Base-by-base conservation (phyloP, 345 rosid genomes). In the Cardamine resedifolia region DNA sequence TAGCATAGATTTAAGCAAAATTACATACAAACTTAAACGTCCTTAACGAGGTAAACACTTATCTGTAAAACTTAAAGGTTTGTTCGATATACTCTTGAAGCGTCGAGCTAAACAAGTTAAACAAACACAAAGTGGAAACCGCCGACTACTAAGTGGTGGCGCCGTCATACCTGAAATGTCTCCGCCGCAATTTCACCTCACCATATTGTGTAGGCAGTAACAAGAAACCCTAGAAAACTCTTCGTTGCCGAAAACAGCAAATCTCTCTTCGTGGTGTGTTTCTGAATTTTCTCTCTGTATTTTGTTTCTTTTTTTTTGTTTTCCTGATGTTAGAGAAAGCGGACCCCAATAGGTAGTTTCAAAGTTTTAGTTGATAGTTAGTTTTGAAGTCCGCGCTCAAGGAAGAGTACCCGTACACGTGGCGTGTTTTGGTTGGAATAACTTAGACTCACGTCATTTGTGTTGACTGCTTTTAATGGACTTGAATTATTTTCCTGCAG, bases 381-480 rank as follows among this genome's bases (percentile, higher is more conserved):
- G 85, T 77, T 84, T 81, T 84, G 75, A 73, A 78, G 82, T 81
- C 87, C 85, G 79, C 55, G 50, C 65, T 26, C 19, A 15, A 45
- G 77, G 75, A 64, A 24, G 56, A 77, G 61, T 73, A 28, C n/a
- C 3, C 28, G 18, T 8, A 47, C 74, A 72, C 83, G 80, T 81
- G 87, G 78, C 79, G 47, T 66, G 34, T 30, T 24, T 14, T 64
- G 74, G 79, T 77, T 81, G 85, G 81, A 30, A 63, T 4, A n/a
- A 30, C 39, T 55, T 19, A 43, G 68, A 77, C 73, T 78, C 78
- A 74, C 87, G 81, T 74, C 83, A 77, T 66, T 62, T 28, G 59
- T 79, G 78, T 81, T 81, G 81, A 83, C 84, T 58, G 51, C 68
- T 50, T 74, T 65, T 60, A 68, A 59, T 66, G 76, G 39, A 2